Evolutionary conservation across 352 stramenopile genomes (phyloP), one percentile per base, ranked within the genome.

Genomic region (Phytopythium vexans): DNA sequence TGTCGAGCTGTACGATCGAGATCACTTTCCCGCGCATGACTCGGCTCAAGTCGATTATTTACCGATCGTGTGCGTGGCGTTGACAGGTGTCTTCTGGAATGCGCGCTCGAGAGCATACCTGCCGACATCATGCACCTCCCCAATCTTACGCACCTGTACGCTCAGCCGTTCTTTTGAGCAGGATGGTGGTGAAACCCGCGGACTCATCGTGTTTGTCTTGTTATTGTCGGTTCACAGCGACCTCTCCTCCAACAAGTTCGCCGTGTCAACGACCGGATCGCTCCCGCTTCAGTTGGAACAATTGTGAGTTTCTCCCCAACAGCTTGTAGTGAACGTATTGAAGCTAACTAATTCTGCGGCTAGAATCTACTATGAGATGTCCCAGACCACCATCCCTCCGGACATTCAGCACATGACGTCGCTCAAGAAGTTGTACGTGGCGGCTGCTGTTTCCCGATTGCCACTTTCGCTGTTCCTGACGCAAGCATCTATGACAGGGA

Each of bases 111-210:
- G 27, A 56, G 52, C 8, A 27, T 79, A 10, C 70, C 70, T n/a
- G 16, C 52, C 7, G 70, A 68, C 14, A 48, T 79, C 21, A 15
- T 67, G 15, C 57, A 55, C 40, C 64, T 79, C 56, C 65, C 66
- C 3, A 31, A 58, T 3, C 70, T 79, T 41, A 65, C 57, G 52
- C 60, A 56, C 21, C 52, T 78, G 69, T 78, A 54, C 45, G 64
- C 21, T 27, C 55, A 14, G 37, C 0, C 14, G 21, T 11, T 10
- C 11, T 7, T 14, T 12, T 47, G 8, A 1, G 10, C 6, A 27
- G 31, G 41, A 9, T 49, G 41, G 31, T 14, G 11, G 34, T 42
- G 9, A 15, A 27, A 5, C 1, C 27, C 3, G 32, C 10, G 38
- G 6, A 31, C 39, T 42, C 36, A 12, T 11, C 7, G 10, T 42